A percentile compares a stretch with the other conserved stretches of the same genome.
Conservation (phyloP, 257 asterid genomes). For the Verbena officinalis region DNA sequence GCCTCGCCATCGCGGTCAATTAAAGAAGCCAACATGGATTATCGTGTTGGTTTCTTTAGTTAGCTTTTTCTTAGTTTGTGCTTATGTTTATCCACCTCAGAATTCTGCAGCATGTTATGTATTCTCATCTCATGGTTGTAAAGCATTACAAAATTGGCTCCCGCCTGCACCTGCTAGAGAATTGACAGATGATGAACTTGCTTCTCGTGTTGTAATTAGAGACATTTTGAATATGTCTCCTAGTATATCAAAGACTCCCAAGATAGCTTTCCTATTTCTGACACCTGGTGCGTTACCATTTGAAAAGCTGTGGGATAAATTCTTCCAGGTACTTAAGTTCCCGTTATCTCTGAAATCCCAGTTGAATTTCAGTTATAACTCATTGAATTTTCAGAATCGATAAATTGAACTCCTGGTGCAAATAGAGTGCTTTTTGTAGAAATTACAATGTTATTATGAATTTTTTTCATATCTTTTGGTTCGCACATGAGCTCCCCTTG, state of each 20-base stretch:
- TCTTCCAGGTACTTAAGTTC: slow-evolving; percentile 74
- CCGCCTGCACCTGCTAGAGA: slow-evolving; percentile 88
- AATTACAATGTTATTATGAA: background rate
- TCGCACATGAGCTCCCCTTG: slow-evolving; percentile 11
- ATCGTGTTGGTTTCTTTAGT: slow-evolving; percentile 84
- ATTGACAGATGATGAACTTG: slow-evolving; percentile 79
- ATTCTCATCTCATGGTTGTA: slow-evolving; percentile 81
- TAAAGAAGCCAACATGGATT: slow-evolving; percentile 96
- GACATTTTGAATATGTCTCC: slow-evolving; percentile 74
- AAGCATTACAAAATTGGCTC: slow-evolving; percentile 72
- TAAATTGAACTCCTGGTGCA: background rate
- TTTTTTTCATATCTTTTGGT: background rate
- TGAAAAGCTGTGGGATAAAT: slow-evolving; percentile 96
- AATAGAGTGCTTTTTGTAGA: slow-evolving; percentile 17
- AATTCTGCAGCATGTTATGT: slow-evolving; percentile 84
- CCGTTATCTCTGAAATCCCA: slow-evolving; percentile 3
- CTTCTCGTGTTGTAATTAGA: slow-evolving; percentile 83
- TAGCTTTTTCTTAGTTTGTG: slow-evolving; percentile 85
- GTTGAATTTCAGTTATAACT: background rate
- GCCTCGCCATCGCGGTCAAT: slow-evolving; percentile 87
- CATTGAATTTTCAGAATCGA: slow-evolving; percentile 14
- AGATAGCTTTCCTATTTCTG: slow-evolving; percentile 89
- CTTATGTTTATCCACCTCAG: slow-evolving; percentile 89
- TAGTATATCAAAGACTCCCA: slow-evolving; percentile 50
- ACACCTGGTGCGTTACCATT: slow-evolving; percentile 98